phyloP scores from a whole-genome alignment of 345 rosid species.

The Eucalyptus fibrosa region DNA sequence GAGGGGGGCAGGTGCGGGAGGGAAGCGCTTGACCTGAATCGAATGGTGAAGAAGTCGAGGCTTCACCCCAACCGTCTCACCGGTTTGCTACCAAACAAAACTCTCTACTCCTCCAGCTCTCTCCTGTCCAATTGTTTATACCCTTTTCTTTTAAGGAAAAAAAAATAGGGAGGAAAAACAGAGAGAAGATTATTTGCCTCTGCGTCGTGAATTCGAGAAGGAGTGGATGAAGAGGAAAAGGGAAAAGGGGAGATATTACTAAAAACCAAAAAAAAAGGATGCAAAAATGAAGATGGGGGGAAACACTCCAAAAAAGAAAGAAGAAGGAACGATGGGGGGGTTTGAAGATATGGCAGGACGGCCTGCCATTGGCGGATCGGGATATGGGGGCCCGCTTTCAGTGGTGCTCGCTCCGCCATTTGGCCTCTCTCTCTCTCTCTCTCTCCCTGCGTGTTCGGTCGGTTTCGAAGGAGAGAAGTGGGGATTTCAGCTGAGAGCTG shows the following conservation, averaged over 20 bases:
- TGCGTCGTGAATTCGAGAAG: neutral
- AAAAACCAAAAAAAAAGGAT: neutral
- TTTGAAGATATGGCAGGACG: slow-evolving; percentile 37
- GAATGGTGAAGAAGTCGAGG: neutral
- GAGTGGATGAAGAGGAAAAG: neutral
- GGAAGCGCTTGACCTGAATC: neutral
- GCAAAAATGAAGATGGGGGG: neutral
- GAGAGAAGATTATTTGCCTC: neutral
- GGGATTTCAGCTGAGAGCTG: neutral
- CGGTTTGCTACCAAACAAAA: neutral
- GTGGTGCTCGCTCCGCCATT: slow-evolving; percentile 33
- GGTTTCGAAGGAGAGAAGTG: neutral
- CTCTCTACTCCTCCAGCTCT: neutral
- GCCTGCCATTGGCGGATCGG: slow-evolving; percentile 36
- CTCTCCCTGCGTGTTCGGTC: neutral
- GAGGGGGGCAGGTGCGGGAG: neutral
- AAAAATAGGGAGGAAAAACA: neutral
- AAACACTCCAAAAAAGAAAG: neutral
- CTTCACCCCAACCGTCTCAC: neutral
- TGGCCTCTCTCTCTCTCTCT: neutral
- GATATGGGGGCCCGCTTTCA: slow-evolving; percentile 34
- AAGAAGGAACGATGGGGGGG: neutral
- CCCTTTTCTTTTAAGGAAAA: neutral
- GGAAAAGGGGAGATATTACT: neutral
- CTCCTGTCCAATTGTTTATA: neutral